Evolutionary conservation across 2,329 filamentous ascomycete genomes (phyloP), one percentile per base, ranked within the genome.

Genomic region (Falciphora oryzae): DNA sequence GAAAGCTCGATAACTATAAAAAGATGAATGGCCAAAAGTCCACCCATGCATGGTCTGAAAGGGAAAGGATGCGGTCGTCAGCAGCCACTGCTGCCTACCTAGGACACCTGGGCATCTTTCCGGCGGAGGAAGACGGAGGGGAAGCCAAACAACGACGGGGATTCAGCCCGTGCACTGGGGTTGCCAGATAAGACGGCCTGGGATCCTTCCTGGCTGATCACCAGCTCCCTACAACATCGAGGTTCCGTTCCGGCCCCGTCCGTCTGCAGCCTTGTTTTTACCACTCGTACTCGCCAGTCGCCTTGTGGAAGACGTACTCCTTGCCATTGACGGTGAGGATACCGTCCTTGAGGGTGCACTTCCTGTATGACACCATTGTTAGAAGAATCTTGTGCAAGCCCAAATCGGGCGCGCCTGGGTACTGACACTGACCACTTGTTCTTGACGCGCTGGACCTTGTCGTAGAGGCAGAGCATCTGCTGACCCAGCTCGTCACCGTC

Each of bases 391-490:
- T 28, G 22, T 14, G 35, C 28, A 2, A 22, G 13, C 18, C 22
- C 6, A n/a, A 2, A 2, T 16, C 1, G 35, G 25, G 16, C 35
- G 14, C 16, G 5, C 16, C 14, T 16, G 29, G 50, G 7, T 35
- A 78, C 83, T 63, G 75, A 88, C 91, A 78, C 83, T 63, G 75
- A 88, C 91, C 91, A 95, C 86, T 95, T 99, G 80, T 98, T 99
- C 88, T 99, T 99, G 72, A 98, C 95, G 61, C 95, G 86, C 79
- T 98, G 94, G 13, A 99, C 95, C 81, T 99, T 99, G 81, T 99
- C 95, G 75, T 99, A 99, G 75, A 96, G 97, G 81, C 95, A 99
- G 57, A 99, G 88, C 91, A 99, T 98, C 74, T 96, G 93, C 70
- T 96, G 91, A 1, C 89, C 89, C 69, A 90, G 85, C 50, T 88